Conservation (phyloP, 352 stramenopile species). For the Pythium brachiatum region DNA sequence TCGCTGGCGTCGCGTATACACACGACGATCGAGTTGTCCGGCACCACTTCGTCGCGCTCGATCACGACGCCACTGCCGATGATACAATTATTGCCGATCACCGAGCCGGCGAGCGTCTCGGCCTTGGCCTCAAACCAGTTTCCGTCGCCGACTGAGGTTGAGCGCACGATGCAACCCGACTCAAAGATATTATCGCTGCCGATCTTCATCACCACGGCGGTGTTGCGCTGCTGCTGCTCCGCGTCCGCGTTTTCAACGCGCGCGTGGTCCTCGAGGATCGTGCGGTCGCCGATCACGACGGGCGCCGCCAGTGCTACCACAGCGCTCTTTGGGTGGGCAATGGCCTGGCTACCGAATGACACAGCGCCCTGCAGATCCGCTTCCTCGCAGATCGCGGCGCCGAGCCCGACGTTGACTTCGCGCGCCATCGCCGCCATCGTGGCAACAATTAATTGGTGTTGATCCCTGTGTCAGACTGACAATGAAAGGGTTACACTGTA, state of each 20-base stretch:
- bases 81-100: constrained; percentile 79
- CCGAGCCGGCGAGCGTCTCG: constrained; percentile 39
- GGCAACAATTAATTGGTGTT: neutral
- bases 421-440: constrained; percentile 1
- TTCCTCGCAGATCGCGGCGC: constrained; percentile 35
- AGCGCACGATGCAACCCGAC: constrained; percentile 64
- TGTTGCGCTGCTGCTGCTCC: constrained; percentile 13
- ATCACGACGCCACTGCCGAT: constrained; percentile 82
- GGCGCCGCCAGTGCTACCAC: constrained; percentile 32
- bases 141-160: constrained; percentile 46
- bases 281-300: constrained; percentile 70
- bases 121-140: constrained; percentile 84
- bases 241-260: constrained; percentile 33
- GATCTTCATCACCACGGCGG: constrained; percentile 41
- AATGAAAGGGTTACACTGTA: constrained; percentile 5
- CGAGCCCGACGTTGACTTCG: constrained; percentile 24
- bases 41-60: constrained; percentile 48
- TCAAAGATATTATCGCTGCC: constrained; percentile 79
- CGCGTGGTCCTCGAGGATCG: constrained; percentile 59
- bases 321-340: constrained; percentile 30
- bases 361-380: constrained; percentile 29
- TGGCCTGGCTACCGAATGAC: constrained; percentile 28
- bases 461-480: neutral
- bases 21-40: constrained; percentile 76
- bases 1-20: constrained; percentile 34